Conservation (phyloP, 148 eudicot species). For the Rhododendron griersonianum region DNA sequence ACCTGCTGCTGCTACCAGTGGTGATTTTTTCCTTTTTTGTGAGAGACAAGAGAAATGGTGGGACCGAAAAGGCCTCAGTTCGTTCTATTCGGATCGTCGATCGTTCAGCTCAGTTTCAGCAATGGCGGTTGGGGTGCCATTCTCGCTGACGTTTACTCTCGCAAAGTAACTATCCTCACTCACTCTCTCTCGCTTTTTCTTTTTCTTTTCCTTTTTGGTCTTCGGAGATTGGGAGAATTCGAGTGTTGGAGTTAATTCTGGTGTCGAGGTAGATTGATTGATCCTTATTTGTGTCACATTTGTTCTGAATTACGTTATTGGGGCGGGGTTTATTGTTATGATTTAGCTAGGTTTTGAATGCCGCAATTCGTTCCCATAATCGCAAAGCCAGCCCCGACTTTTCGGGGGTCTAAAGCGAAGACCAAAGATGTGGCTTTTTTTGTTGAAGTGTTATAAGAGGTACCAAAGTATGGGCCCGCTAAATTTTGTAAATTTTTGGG, state of each 20-base stretch:
- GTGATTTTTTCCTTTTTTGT: neutral
- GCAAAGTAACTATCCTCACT: conserved; percentile 47
- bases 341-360: neutral
- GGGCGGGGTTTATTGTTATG: neutral
- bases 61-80: conserved; percentile 74
- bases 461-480: no score
- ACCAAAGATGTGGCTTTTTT: no score
- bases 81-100: conserved; percentile 94
- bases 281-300: neutral
- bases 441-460: no score
- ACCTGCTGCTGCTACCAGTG: neutral
- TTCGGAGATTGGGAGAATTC: neutral
- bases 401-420: no score
- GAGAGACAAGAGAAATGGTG: conserved; percentile 43
- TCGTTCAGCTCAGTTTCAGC: conserved; percentile 80
- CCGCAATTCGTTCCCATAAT: neutral
- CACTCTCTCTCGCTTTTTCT: neutral
- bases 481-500: no score
- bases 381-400: no score
- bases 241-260: neutral
- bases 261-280: neutral
- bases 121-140: conserved; percentile 95
- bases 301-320: neutral
- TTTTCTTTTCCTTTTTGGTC: no score
- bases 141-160: conserved; percentile 81